phyloP scores from a whole-genome alignment of 371 early-diverging fungal genomes.

The Blakeslea trispora region DNA sequence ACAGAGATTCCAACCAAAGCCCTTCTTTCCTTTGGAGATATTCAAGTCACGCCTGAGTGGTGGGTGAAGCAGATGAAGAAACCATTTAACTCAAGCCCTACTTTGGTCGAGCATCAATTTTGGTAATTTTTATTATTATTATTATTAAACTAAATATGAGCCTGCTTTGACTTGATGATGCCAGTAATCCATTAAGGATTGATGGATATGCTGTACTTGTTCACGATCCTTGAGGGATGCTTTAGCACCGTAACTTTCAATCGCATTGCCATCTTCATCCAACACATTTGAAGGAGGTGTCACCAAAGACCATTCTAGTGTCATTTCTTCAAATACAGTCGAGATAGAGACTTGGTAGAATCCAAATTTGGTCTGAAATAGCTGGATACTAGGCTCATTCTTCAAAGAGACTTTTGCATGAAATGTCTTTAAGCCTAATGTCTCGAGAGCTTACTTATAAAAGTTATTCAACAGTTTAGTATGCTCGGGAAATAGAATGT shows the following conservation, averaged over 20 bases:
- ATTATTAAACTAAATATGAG: background rate
- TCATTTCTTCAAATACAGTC: constrained; percentile 76
- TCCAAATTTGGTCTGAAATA: constrained; percentile 72
- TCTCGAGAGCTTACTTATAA: constrained; percentile 35
- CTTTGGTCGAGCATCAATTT: constrained; percentile 3
- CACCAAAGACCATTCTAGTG: constrained; percentile 55
- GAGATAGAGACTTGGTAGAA: constrained; percentile 69
- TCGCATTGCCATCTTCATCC: constrained; percentile 21
- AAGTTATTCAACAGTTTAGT: constrained; percentile 9
- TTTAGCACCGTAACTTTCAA: constrained; percentile 36
- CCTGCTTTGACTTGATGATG: constrained; percentile 7
- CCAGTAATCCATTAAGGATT: constrained; percentile 13
- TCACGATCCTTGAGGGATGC: constrained; percentile 28
- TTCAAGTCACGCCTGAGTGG: constrained; percentile 30
- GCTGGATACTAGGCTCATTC: constrained; percentile 69
- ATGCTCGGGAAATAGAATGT: too few relatives aligned
- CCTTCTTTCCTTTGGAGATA: constrained; percentile 15
- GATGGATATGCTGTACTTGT: constrained; percentile 2
- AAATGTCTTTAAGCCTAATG: constrained; percentile 64
- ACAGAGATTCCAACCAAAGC: background rate
- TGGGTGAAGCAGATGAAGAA: constrained; percentile 31
- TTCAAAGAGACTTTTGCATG: constrained; percentile 79
- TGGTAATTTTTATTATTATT: constrained; percentile 13
- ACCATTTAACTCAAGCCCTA: too few relatives aligned
- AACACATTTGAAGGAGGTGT: background rate